Evolutionary conservation across 2,329 filamentous ascomycete genomes (phyloP).

Genomic region (Ophiostoma ips): DNA sequence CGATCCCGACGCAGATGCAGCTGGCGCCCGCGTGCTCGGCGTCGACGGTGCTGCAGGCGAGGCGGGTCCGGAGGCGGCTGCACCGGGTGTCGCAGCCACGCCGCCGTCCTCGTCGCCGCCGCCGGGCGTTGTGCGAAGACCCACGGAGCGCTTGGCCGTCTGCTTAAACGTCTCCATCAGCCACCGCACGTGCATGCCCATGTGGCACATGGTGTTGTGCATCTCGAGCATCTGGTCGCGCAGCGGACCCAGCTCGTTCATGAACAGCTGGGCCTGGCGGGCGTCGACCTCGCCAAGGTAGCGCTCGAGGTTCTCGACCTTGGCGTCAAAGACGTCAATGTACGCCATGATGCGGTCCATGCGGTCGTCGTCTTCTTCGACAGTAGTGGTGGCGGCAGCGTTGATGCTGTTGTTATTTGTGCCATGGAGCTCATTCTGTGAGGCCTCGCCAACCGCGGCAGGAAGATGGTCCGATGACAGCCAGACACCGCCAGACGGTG

Average conservation of each 20-base stretch:
- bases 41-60: no score
- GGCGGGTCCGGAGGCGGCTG: no score
- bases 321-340: conserved; percentile 38
- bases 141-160: conserved; percentile 9
- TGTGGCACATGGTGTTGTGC: conserved; percentile 40
- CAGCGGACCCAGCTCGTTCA: conserved; percentile 47
- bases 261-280: conserved; percentile 44
- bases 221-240: conserved; percentile 50
- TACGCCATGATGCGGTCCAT: conserved; percentile 31
- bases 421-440: no score
- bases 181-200: conserved; percentile 47
- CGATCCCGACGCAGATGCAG: no score
- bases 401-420: neutral
- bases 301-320: conserved; percentile 42
- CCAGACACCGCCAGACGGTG: neutral
- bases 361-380: conserved; percentile 12
- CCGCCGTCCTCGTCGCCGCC: neutral
- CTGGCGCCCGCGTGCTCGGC: neutral
- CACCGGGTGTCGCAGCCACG: neutral
- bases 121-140: neutral
- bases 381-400: no score
- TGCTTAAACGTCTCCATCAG: conserved; percentile 27
- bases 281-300: conserved; percentile 44
- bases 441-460: neutral
- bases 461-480: neutral